Conservation (phyloP, 1,139 yeast species). For the Candida albicans region DNA sequence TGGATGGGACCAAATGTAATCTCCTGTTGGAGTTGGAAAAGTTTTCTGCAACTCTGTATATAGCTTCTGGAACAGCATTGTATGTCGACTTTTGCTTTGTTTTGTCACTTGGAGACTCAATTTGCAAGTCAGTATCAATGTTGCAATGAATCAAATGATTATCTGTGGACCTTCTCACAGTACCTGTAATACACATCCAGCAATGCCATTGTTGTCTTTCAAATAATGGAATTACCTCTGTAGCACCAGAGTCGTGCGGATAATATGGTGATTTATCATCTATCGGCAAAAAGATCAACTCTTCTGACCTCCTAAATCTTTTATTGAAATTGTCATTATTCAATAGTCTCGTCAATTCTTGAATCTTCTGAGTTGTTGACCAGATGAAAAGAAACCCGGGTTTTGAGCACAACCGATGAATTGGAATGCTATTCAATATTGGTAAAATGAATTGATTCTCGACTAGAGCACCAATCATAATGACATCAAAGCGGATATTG, state of each 20-base stretch:
- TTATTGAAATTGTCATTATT: constrained; percentile 63
- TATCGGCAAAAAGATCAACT: constrained; percentile 67
- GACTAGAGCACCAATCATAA: constrained; percentile 85
- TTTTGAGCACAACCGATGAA: constrained; percentile 70
- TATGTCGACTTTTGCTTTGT: constrained; percentile 8
- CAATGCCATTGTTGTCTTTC: constrained; percentile 82
- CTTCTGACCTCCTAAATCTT: constrained; percentile 87
- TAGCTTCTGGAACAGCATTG: constrained; percentile 65
- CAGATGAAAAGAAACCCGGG: constrained; percentile 87
- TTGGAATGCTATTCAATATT: constrained; percentile 61
- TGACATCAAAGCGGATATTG: constrained; percentile 74
- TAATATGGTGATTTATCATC: constrained; percentile 60
- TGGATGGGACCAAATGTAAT: constrained; percentile 77
- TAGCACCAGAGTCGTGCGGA: constrained; percentile 28
- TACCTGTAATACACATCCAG: constrained; percentile 96
- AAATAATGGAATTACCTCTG: constrained; percentile 26
- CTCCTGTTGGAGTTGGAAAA: constrained; percentile 80
- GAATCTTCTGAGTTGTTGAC: constrained; percentile 75
- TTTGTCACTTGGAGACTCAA: constrained; percentile 35
- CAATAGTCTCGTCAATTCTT: constrained; percentile 57
- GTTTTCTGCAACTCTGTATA: constrained; percentile 86
- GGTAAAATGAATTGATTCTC: constrained; percentile 69
- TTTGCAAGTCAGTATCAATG: constrained; percentile 81
- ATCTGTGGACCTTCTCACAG: constrained; percentile 83
- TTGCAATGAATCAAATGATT: constrained; percentile 86